These are phyloP conservation scores for Arthrocladium fulminans DNA, from an alignment of 2,329 filamentous ascomycete genomes.

Conservation along the genomic window DNA sequence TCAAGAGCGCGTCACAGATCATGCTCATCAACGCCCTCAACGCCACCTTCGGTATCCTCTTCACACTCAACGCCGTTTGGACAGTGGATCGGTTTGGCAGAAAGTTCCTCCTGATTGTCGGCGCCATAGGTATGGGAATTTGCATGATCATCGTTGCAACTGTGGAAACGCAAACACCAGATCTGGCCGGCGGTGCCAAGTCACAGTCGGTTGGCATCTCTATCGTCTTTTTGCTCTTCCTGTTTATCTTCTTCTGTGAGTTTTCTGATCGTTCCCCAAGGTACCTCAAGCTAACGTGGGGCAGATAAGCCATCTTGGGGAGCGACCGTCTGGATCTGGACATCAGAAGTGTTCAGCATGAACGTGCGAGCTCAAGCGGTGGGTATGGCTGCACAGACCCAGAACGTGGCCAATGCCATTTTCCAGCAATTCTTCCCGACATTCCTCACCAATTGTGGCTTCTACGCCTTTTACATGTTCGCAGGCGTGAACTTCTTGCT, in stretches of 20 bases:
- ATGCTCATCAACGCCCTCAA: conserved; percentile 6
- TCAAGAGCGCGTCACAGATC: not conserved
- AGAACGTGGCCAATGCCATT: conserved; percentile 58
- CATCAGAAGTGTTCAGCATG: conserved; percentile 60
- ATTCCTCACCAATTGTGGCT: conserved; percentile 52
- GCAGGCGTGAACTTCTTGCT: conserved; percentile 42
- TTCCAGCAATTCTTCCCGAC: conserved; percentile 64
- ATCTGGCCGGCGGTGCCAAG: conserved; percentile 45
- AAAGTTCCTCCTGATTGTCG: conserved; percentile 60
- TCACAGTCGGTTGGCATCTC: conserved; percentile 53
- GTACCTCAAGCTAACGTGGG: not conserved
- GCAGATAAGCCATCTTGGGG: conserved; percentile 60
- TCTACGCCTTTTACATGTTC: conserved; percentile 50
- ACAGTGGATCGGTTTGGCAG: conserved; percentile 63
- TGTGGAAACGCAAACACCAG: conserved; percentile 51
- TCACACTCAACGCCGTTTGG: conserved; percentile 65
- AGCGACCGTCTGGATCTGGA: conserved; percentile 64
- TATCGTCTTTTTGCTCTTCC: conserved; percentile 60
- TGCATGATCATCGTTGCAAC: conserved; percentile 61
- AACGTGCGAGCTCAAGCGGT: conserved; percentile 64
- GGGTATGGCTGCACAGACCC: conserved; percentile 54
- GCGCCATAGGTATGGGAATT: conserved; percentile 57
- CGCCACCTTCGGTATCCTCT: conserved; percentile 48
- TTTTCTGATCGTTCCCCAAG: not conserved
- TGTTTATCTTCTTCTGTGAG: conserved; percentile 53